These are phyloP conservation scores for Amylostereum chailletii DNA, from an alignment of 1,284 basidiomycete species.

Conservation along the genomic window DNA sequence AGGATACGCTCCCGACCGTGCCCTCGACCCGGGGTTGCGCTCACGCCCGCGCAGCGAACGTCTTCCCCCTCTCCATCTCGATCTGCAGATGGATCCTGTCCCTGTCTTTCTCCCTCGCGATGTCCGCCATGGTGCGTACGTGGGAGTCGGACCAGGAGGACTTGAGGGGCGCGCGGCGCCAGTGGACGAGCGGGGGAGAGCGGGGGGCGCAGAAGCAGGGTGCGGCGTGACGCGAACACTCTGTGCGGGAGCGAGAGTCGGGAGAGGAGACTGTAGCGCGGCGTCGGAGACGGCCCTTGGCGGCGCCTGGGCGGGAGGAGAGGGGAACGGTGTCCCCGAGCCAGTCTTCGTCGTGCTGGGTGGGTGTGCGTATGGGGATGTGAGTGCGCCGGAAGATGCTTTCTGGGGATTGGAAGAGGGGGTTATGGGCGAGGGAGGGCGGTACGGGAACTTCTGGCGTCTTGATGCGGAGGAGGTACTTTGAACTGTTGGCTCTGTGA, in stretches of 20 bases:
- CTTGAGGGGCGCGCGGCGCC: slow-evolving; percentile 1
- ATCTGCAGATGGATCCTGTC: too few relatives aligned
- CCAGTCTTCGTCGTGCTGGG: slow-evolving; percentile 46
- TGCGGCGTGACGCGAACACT: neutral
- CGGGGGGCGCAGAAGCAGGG: neutral
- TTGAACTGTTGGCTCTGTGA: neutral
- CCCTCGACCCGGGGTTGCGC: too few relatives aligned
- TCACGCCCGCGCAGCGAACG: too few relatives aligned
- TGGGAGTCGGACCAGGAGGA: neutral
- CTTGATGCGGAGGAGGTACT: slow-evolving; percentile 4
- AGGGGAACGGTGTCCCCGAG: slow-evolving; percentile 51
- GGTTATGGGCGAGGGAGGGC: slow-evolving; percentile 45
- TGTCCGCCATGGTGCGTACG: neutral
- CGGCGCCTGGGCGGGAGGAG: neutral
- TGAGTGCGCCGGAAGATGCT: slow-evolving; percentile 36
- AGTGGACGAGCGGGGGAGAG: slow-evolving; percentile 6
- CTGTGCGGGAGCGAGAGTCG: neutral
- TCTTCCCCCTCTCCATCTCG: too few relatives aligned
- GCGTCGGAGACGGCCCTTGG: neutral
- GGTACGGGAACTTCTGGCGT: slow-evolving; percentile 34
- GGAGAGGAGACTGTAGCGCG: neutral
- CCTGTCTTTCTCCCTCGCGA: neutral
- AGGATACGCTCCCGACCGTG: too few relatives aligned
- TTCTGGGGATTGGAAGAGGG: slow-evolving; percentile 38
- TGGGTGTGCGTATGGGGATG: slow-evolving; percentile 26